Percentiles rank a stretch among this genome's conserved stretches.
phyloP scores from a whole-genome alignment of 257 asterid genomes.

The Solanum chiquidenum region DNA sequence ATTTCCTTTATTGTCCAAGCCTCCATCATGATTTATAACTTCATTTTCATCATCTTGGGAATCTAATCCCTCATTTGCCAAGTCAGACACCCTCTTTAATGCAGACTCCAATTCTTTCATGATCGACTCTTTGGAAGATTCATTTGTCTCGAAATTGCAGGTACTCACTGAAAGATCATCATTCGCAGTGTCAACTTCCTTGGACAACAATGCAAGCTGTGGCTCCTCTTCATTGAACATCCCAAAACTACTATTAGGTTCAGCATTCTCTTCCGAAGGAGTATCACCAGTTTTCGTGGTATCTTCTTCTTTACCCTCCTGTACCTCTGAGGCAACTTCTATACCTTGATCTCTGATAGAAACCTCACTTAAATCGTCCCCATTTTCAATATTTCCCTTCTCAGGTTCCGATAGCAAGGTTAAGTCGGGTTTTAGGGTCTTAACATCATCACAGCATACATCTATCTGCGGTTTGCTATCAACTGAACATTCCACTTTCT shows the following conservation, averaged over 20 bases:
- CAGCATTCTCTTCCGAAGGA: background rate
- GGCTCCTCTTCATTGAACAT: conserved; percentile 8
- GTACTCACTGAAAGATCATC: conserved; percentile 8
- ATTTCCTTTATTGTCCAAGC: conserved; percentile 4
- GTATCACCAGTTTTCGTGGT: background rate
- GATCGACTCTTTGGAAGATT: conserved; percentile 31
- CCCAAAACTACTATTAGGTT: conserved; percentile 1
- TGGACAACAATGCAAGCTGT: background rate
- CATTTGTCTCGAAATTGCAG: conserved; percentile 7
- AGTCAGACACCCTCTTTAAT: conserved; percentile 35
- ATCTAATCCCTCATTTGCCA: conserved; percentile 42
- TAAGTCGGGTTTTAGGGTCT: conserved; percentile 17
- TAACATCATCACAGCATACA: conserved; percentile 15
- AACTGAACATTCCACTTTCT: conserved; percentile 16
- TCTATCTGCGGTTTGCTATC: conserved; percentile 22
- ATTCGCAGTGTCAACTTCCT: conserved; percentile 1
- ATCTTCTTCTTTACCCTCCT: conserved; percentile 9
- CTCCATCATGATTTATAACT: conserved; percentile 13
- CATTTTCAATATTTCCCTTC: conserved; percentile 24
- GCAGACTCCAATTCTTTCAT: conserved; percentile 62
- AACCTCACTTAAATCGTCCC: conserved; percentile 27
- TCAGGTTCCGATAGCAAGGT: background rate
- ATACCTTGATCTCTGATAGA: conserved; percentile 17
- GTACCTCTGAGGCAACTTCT: conserved; percentile 12
- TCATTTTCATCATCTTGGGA: conserved; percentile 36